Base-by-base conservation (phyloP, 305 asterid genomes). In the Fraxinus angustifolia region DNA sequence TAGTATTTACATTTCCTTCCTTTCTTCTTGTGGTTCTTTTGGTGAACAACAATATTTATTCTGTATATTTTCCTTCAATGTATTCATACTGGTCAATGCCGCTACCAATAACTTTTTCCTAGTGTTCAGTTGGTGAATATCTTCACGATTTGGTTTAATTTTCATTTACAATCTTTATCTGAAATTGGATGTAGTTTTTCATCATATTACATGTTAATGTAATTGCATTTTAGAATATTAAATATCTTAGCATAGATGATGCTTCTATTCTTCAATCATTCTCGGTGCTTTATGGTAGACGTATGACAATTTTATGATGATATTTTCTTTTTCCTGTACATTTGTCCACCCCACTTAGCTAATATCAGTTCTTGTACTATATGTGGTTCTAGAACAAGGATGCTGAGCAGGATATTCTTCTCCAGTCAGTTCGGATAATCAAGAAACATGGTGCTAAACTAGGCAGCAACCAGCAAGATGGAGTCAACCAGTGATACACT, bases 371-470 rank as follows among this genome's bases (percentile, higher is more conserved):
- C 45, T 71, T 83, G 7, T 70, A 81, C 35, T 48, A 79, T 77
- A 40, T 8, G 17, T 79, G 80, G 72, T 72, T 90, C 67, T 62
- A 96, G 99, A 90, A 87, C 87, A 92, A 90, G 85, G 95, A 90
- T 3, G 84, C 92, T 10, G 93, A 89, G 85, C 95, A 96, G 79
- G 91, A 89, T 79, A 85, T 96, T 86, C 94, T 96, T 84, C 89
- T 94, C 62, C 90, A 90, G 74, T 89, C 97, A 21, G 95, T 86
- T 48, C 84, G 89, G 79, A 91, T 94, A 78, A 90, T 96, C 89
- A 90, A 90, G 86, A 76, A 85, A 78, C 95, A 92, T 34, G 97
- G 97, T 34, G 98, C 87, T 35, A 82, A 73, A 74, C 87, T 95
- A 3, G 94, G 94, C n/a, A 88, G 86, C 68, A 87, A 11, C 28